phyloP scores from a whole-genome alignment of 768 basidiomycete species.

The Leucogyrophana mollusca region DNA sequence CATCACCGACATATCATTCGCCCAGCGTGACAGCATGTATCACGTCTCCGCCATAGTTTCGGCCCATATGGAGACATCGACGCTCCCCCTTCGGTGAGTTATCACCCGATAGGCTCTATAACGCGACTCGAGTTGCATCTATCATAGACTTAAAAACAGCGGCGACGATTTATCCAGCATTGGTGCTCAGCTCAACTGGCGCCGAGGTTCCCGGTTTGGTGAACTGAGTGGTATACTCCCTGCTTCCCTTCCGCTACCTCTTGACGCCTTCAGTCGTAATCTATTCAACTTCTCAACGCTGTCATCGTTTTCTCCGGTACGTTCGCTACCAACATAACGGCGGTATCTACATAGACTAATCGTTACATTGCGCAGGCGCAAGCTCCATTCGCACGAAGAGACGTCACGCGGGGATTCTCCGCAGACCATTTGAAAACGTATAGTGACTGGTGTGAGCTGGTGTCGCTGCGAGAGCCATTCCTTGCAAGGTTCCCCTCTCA shows the following conservation, averaged over 20 bases:
- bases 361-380: slow-evolving; percentile 8
- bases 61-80: slow-evolving; percentile 55
- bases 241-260: slow-evolving; percentile 23
- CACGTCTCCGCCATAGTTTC: slow-evolving; percentile 59
- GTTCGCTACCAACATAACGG: slow-evolving; percentile 1
- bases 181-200: slow-evolving; percentile 50
- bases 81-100: slow-evolving; percentile 56
- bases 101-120: not conserved
- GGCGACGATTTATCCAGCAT: slow-evolving; percentile 43
- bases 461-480: slow-evolving; percentile 28
- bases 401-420: slow-evolving; percentile 63
- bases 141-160: slow-evolving; percentile 32
- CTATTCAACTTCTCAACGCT: slow-evolving; percentile 42
- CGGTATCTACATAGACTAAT: not conserved
- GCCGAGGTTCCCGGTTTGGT: slow-evolving; percentile 51
- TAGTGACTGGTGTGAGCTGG: slow-evolving; percentile 35
- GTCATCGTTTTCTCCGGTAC: slow-evolving; percentile 19
- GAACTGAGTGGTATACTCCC: slow-evolving; percentile 58
- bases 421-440: slow-evolving; percentile 33
- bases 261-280: slow-evolving; percentile 24
- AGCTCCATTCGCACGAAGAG: slow-evolving; percentile 40
- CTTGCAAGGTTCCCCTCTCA: slow-evolving; percentile 34
- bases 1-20: slow-evolving; percentile 9
- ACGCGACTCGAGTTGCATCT: not conserved
- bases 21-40: slow-evolving; percentile 38